Conservation (phyloP, 768 basidiomycete genomes). For the Calocybe cyanea region DNA sequence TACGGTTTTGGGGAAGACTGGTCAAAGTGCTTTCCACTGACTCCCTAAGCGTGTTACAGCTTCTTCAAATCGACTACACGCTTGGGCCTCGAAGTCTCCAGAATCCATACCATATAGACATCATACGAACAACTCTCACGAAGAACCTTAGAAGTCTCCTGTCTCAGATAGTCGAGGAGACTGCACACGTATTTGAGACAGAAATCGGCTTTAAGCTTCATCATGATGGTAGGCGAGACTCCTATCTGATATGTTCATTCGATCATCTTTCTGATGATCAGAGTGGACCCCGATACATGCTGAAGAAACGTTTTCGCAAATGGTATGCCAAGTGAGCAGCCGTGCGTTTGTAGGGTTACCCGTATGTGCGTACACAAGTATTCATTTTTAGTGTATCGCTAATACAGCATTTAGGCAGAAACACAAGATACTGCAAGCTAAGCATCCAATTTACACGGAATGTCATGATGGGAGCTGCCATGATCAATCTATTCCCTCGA, state of each 20-base stretch:
- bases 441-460: slow-evolving; percentile 25
- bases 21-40: neutral
- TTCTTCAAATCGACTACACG: slow-evolving; percentile 33
- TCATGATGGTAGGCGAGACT: slow-evolving; percentile 13
- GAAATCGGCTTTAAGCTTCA: slow-evolving; percentile 12
- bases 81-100: slow-evolving; percentile 25
- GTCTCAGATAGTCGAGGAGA: slow-evolving; percentile 22
- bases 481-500: slow-evolving; percentile 25
- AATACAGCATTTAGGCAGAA: slow-evolving; percentile 19
- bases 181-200: slow-evolving; percentile 17
- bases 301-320: slow-evolving; percentile 18
- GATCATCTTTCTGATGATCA: neutral
- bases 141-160: slow-evolving; percentile 24
- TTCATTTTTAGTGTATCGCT: neutral
- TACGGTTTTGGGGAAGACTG: slow-evolving; percentile 21
- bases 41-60: slow-evolving; percentile 12
- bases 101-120: slow-evolving; percentile 16
- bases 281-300: slow-evolving; percentile 21
- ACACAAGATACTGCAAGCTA: slow-evolving; percentile 23
- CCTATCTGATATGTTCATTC: slow-evolving; percentile 8
- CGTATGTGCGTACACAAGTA: slow-evolving; percentile 21
- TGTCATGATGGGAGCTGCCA: slow-evolving; percentile 17
- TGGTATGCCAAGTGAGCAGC: slow-evolving; percentile 24
- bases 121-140: slow-evolving; percentile 23
- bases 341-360: slow-evolving; percentile 31